These are phyloP conservation scores for Puya raimondii DNA, from an alignment of 176 grass and related monocot species.

Conservation along the genomic window DNA sequence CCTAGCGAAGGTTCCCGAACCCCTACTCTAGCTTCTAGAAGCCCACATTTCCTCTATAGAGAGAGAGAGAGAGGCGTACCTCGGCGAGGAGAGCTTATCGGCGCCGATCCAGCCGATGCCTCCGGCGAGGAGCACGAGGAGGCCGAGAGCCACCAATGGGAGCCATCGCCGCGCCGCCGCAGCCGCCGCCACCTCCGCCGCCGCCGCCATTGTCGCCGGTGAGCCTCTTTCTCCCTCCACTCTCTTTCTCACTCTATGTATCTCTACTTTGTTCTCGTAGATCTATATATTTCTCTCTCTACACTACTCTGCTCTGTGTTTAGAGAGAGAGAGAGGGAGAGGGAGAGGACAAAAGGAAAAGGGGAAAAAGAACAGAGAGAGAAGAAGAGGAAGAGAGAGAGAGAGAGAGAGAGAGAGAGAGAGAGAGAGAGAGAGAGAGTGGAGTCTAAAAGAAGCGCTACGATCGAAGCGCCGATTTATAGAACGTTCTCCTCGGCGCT, in stretches of 20 bases:
- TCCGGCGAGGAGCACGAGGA: conserved; percentile 14
- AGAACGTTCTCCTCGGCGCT: neutral
- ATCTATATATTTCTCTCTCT: neutral
- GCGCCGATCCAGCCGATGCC: conserved; percentile 4
- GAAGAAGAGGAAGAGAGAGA: neutral
- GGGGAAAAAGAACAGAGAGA: neutral
- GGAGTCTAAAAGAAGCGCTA: neutral
- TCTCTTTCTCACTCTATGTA: neutral
- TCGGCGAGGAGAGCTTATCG: neutral
- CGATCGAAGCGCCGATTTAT: conserved; percentile 10
- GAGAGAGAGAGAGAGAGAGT: neutral
- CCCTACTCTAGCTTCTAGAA: neutral
- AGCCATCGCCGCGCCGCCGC: neutral
- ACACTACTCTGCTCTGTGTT: neutral
- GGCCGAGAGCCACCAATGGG: conserved; percentile 1
- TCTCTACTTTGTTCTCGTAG: conserved; percentile 1
- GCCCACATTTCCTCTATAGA: neutral
- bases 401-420: neutral
- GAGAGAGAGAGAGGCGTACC: neutral
- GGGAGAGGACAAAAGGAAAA: neutral
- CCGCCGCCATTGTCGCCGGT: neutral
- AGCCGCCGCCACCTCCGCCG: neutral
- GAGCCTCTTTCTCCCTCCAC: neutral
- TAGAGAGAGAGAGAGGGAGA: neutral
- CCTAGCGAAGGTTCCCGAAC: neutral